A percentile compares a stretch with the other conserved stretches of the same genome.
These are phyloP conservation scores for Candida sp. DNA, from an alignment of 1,139 yeast species.

Conservation along the genomic window DNA sequence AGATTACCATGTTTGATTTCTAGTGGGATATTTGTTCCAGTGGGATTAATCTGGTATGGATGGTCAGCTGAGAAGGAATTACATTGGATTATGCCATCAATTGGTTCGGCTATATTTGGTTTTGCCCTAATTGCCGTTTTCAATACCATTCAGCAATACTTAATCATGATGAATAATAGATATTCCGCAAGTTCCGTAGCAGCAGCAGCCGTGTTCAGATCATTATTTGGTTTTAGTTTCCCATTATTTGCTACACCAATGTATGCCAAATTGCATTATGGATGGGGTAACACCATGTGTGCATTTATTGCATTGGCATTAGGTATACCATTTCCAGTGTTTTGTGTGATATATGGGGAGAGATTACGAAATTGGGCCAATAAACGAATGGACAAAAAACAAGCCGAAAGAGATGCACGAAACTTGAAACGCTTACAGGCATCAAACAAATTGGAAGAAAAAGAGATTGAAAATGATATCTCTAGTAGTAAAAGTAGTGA, in stretches of 20 bases:
- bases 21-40: slow-evolving; percentile 34
- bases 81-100: slow-evolving; percentile 47
- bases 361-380: slow-evolving; percentile 56
- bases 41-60: slow-evolving; percentile 45
- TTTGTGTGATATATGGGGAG: slow-evolving; percentile 56
- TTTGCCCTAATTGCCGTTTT: slow-evolving; percentile 37
- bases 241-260: slow-evolving; percentile 46
- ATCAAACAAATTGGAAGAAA: slow-evolving; percentile 3
- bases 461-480: neutral
- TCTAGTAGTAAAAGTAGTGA: neutral
- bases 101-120: slow-evolving; percentile 39
- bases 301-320: slow-evolving; percentile 52
- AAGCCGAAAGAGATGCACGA: slow-evolving; percentile 37
- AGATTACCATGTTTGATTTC: slow-evolving; percentile 40
- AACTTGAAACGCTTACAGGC: slow-evolving; percentile 23
- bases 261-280: slow-evolving; percentile 48
- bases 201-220: slow-evolving; percentile 61
- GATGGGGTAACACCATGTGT: slow-evolving; percentile 66
- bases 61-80: slow-evolving; percentile 41
- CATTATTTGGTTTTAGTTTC: slow-evolving; percentile 54
- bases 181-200: slow-evolving; percentile 60
- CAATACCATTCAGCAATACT: slow-evolving; percentile 53
- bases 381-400: slow-evolving; percentile 33
- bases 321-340: slow-evolving; percentile 63
- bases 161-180: slow-evolving; percentile 64